Evolutionary conservation across 805 yeast genomes (phyloP), one percentile per base, ranked within the genome.

Genomic region (Schwanniomyces polymorphus): DNA sequence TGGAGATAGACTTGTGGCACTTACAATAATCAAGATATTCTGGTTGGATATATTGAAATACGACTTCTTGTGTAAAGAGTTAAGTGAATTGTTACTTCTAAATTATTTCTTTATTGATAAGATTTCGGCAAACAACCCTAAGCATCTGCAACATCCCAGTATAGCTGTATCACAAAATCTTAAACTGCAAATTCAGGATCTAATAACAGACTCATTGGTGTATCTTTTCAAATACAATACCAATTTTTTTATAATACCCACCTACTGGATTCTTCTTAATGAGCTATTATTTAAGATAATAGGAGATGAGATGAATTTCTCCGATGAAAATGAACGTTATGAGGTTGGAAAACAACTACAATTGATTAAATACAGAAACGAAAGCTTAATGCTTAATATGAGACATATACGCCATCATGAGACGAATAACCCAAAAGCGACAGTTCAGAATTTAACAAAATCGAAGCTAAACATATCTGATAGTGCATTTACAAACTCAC

Each of bases 21-120:
- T 73, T 14, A 74, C 87, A 3, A 67, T 88, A 3, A 61, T 86
- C 5, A 77, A 81, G 49, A 70, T 84, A 21, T 86, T 88, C 56
- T 91, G 97, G 97, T 70, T 71, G 44, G 86, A 85, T 43, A 65
- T 89, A 2, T 64, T 83, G 3, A 69, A 73, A 34, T 59, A 68
- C 4, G 88, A 85, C 39, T 78, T 77, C 52, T 61, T 85, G 17
- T 75, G 88, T 23, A 86, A 86, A 51, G 86, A 82, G 49, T 62
- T 87, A 10, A 79, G 86, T 25, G 91, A 85, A 53, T 70, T 74
- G 4, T 66, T 89, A 47, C 64, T 88, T 2, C 59, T 76, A 38
- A 76, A 74, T 50, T 77, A 76, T 53, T 69, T 70, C 38, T 63
- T 69, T 28, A 61, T 79, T 2, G 68, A 56, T 49, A 70, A 57